Conservation (phyloP, 805 yeast genomes). For the Blastobotrys attinorum region DNA sequence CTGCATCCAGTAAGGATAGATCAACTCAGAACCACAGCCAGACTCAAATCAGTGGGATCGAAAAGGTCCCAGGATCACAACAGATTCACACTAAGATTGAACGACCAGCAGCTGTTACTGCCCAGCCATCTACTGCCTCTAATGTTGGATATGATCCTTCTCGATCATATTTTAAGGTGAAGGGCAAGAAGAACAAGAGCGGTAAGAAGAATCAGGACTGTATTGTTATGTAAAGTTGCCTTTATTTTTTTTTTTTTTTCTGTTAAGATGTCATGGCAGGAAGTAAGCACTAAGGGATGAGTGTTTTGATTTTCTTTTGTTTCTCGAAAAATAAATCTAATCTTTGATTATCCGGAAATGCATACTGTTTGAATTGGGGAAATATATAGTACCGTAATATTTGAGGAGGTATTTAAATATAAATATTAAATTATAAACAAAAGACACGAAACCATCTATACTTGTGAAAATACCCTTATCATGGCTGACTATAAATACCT, state of each 20-base stretch:
- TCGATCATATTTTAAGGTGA: constrained; percentile 9
- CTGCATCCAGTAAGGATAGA: background rate
- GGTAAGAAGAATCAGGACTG: constrained; percentile 12
- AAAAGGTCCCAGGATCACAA: background rate
- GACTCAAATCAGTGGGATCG: background rate
- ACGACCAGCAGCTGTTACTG: background rate
- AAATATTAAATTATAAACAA: too few species aligned
- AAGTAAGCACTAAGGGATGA: too few species aligned
- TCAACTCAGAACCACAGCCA: background rate
- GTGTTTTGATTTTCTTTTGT: too few species aligned
- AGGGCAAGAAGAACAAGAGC: constrained; percentile 7
- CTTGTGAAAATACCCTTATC: too few species aligned
- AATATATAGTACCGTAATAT: too few species aligned
- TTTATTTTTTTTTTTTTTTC: background rate
- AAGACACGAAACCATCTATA: too few species aligned
- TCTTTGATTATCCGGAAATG: too few species aligned
- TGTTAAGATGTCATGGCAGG: too few species aligned
- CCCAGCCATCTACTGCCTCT: constrained; percentile 1
- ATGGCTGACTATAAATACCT: too few species aligned
- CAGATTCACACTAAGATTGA: background rate
- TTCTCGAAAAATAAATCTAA: too few species aligned
- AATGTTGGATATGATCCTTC: constrained; percentile 10
- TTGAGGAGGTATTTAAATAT: too few species aligned
- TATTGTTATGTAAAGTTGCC: constrained; percentile 9
- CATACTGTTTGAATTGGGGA: too few species aligned